These are phyloP conservation scores for Collybia mongolica DNA, from an alignment of 768 basidiomycete genomes.

Conservation along the genomic window DNA sequence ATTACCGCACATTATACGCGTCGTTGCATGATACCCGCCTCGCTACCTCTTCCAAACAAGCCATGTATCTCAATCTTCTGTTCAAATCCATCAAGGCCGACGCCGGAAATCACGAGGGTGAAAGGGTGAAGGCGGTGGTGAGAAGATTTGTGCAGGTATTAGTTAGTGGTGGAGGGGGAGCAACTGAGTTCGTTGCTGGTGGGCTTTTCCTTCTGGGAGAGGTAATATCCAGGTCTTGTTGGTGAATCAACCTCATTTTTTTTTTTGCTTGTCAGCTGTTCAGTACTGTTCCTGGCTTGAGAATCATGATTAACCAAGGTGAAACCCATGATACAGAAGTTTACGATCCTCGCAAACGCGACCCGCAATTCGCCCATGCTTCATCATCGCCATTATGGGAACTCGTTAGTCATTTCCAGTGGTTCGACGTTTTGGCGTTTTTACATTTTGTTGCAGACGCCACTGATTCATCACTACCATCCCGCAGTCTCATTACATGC, in stretches of 20 bases:
- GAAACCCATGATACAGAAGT: slow-evolving; percentile 23
- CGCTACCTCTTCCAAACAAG: slow-evolving; percentile 84
- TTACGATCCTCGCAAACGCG: slow-evolving; percentile 90
- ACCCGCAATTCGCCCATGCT: slow-evolving; percentile 85
- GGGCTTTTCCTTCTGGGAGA: slow-evolving; percentile 86
- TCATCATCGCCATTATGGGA: slow-evolving; percentile 85
- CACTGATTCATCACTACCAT: slow-evolving; percentile 85
- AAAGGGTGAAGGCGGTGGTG: slow-evolving; percentile 78
- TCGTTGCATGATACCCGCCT: slow-evolving; percentile 84
- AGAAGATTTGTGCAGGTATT: slow-evolving; percentile 83
- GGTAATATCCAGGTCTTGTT: slow-evolving; percentile 36
- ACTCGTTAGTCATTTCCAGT: slow-evolving; percentile 52
- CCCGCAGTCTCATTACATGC: slow-evolving; percentile 88
- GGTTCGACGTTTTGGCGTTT: not conserved
- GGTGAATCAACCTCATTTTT: slow-evolving; percentile 1
- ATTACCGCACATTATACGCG: slow-evolving; percentile 85
- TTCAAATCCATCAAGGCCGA: slow-evolving; percentile 85
- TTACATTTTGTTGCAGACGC: slow-evolving; percentile 45
- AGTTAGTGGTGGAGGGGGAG: slow-evolving; percentile 64
- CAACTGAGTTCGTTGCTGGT: slow-evolving; percentile 86
- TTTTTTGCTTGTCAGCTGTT: slow-evolving; percentile 35
- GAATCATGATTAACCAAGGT: slow-evolving; percentile 33
- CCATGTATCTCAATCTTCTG: slow-evolving; percentile 93
- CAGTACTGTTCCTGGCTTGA: slow-evolving; percentile 39
- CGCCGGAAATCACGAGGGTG: slow-evolving; percentile 44